Evolutionary conservation across 2,329 filamentous ascomycete genomes (phyloP), one percentile per base, ranked within the genome.

Genomic region (Botrytis galanthina): DNA sequence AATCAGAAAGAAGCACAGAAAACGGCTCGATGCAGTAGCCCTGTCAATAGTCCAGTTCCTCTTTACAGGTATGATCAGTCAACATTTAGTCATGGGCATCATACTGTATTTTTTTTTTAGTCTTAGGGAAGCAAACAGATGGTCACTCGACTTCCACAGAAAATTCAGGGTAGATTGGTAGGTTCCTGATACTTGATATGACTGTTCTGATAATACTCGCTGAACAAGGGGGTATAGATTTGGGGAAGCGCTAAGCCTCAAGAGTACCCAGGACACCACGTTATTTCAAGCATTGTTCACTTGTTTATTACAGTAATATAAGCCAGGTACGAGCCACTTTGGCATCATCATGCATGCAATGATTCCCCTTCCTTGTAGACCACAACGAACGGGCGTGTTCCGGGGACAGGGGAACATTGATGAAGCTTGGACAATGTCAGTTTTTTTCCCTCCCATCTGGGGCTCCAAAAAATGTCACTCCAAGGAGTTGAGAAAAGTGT

Each of bases 301-400:
- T 61, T 73, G 48, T 71, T 73, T 73, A 44, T 44, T 69, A 44
- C 54, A 51, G 42, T 44, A 63, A 69, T 75, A 74, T 75, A 51
- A 20, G 67, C 72, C 57, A 74, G 74, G 75, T 73, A 75, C 70
- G 48, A 69, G 72, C 71, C 71, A 75, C 71, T 75, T 75, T 73
- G 73, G 73, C 75, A 76, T 75, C 74, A 75, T 78, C 74, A 78
- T 79, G 76, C 77, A 73, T 78, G 64, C 48, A 66, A 72, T 72
- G 42, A 46, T 68, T 39, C 74, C 48, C 63, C 44, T 62, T 29
- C 35, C 46, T 60, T 37, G 35, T 46, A 54, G 62, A 72, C 48
- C 51, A 68, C 62, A 46, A 59, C 64, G 22, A 67, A 67, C 46
- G 64, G 64, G 64, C 70, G 51, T 37, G 46, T 57, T 71, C 32